Conservation (phyloP, 2,329 filamentous ascomycete genomes). For the Hirsutella rhossiliensis region DNA sequence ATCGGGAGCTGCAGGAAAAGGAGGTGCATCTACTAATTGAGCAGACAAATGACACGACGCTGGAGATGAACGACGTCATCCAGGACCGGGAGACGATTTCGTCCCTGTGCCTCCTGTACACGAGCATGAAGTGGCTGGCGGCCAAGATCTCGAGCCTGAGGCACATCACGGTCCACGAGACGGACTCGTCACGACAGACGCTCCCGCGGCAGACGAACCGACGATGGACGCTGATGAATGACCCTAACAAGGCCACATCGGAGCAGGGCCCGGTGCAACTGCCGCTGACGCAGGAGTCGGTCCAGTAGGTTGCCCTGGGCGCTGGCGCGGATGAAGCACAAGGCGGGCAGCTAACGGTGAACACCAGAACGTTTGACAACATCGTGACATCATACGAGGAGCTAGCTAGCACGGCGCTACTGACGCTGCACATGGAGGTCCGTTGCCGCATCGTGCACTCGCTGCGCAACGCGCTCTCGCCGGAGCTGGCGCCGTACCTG, state of each 20-base stretch:
- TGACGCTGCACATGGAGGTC: slow-evolving; percentile 81
- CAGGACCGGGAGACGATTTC: slow-evolving; percentile 78
- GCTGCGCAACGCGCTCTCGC: slow-evolving; percentile 51
- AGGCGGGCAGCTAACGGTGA: background rate
- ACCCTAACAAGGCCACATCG: slow-evolving; percentile 42
- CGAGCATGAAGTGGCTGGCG: slow-evolving; percentile 95
- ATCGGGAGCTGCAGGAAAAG: slow-evolving; percentile 48
- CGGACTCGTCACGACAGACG: slow-evolving; percentile 48
- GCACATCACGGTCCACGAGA: slow-evolving; percentile 65
- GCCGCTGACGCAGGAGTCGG: slow-evolving; percentile 77
- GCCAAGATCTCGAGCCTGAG: slow-evolving; percentile 72
- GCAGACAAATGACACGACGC: slow-evolving; percentile 44
- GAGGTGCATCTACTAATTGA: slow-evolving; percentile 46
- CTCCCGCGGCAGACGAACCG: slow-evolving; percentile 48
- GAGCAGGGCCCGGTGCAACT: slow-evolving; percentile 64
- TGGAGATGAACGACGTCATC: slow-evolving; percentile 74
- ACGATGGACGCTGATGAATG: slow-evolving; percentile 73
- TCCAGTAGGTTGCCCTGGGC: slow-evolving; percentile 44
- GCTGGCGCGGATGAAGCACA: background rate
- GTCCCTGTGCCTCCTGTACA: slow-evolving; percentile 79
- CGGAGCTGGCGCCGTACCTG: slow-evolving; percentile 46
- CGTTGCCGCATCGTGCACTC: slow-evolving; percentile 78
- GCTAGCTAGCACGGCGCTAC: slow-evolving; percentile 64
- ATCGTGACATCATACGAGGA: slow-evolving; percentile 75
- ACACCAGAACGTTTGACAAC: slow-evolving; percentile 65